These are phyloP conservation scores for Pythium sp. DNA, from an alignment of 352 stramenopile genomes.

Conservation along the genomic window DNA sequence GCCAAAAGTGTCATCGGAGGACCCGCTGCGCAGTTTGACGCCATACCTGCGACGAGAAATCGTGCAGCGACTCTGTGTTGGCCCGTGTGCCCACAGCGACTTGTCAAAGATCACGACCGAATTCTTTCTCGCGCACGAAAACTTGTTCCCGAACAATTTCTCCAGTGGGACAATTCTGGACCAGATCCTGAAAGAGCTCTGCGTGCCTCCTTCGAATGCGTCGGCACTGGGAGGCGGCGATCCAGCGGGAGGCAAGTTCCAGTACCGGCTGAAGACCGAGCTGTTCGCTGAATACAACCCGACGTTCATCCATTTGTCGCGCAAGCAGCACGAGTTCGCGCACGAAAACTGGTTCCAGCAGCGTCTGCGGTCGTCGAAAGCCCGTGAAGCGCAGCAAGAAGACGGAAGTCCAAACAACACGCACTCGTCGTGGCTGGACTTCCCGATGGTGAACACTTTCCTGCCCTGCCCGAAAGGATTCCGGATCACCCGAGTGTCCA, in stretches of 20 bases:
- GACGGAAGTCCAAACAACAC: conserved; percentile 56
- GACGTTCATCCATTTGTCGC: conserved; percentile 83
- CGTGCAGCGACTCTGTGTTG: conserved; percentile 77
- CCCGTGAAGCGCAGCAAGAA: conserved; percentile 61
- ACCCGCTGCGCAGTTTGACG: conserved; percentile 57
- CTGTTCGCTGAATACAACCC: conserved; percentile 83
- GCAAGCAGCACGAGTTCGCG: conserved; percentile 85
- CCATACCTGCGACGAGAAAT: conserved; percentile 75
- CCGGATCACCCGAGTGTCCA: conserved; percentile 45
- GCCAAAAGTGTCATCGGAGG: conserved; percentile 43
- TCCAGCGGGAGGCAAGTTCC: conserved; percentile 53
- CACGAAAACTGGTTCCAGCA: conserved; percentile 88
- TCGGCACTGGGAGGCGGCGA: conserved; percentile 27
- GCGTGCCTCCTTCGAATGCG: conserved; percentile 27
- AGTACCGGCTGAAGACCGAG: conserved; percentile 81
- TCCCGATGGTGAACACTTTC: conserved; percentile 81
- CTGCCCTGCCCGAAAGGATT: conserved; percentile 67
- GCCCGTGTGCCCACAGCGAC: conserved; percentile 78
- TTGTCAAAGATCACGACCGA: conserved; percentile 83
- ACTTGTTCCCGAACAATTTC: conserved; percentile 70
- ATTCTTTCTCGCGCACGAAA: conserved; percentile 76
- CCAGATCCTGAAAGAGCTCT: conserved; percentile 79
- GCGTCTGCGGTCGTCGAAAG: conserved; percentile 64
- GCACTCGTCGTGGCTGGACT: conserved; percentile 76
- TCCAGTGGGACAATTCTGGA: conserved; percentile 65